Conservation (phyloP, 768 basidiomycete species). For the Crepidotus variabilis region DNA sequence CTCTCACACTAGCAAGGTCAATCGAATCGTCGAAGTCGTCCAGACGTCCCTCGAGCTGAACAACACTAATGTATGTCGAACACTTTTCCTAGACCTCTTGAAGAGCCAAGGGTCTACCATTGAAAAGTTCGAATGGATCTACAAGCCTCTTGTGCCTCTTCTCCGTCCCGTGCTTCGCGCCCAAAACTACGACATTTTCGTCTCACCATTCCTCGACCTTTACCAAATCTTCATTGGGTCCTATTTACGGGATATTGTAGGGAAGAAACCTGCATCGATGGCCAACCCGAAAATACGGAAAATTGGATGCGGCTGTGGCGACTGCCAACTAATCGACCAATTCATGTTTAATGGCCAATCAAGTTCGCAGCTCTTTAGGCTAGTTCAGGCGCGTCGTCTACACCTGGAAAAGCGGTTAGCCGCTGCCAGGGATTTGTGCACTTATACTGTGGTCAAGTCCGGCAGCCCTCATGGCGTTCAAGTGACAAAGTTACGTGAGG, state of each 20-base stretch:
- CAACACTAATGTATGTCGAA: constrained; percentile 16
- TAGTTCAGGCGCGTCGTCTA: constrained; percentile 14
- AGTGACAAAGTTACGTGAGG: constrained; percentile 23
- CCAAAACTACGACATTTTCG: constrained; percentile 12
- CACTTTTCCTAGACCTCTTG: constrained; percentile 19
- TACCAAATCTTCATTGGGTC: constrained; percentile 23
- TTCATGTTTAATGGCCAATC: constrained; percentile 21
- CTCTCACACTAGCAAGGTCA: constrained; percentile 9
- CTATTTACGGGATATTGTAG: constrained; percentile 26
- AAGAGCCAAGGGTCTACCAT: constrained; percentile 9
- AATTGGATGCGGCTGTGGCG: constrained; percentile 28
- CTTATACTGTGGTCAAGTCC: constrained; percentile 16
- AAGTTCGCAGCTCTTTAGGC: constrained; percentile 14
- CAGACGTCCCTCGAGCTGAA: constrained; percentile 19
- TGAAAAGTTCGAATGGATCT: constrained; percentile 22
- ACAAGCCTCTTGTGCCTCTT: constrained; percentile 22
- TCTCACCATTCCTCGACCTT: constrained; percentile 26
- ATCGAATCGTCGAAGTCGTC: constrained; percentile 21
- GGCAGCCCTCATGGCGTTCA: constrained; percentile 24
- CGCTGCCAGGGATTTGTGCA: constrained; percentile 20
- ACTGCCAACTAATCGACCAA: constrained; percentile 23
- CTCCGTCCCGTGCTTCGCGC: constrained; percentile 18
- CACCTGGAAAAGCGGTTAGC: constrained; percentile 22
- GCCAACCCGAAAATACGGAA: constrained; percentile 18
- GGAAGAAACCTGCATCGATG: constrained; percentile 12